Conservation (phyloP, 768 basidiomycete genomes). For the Rhizopogon vinicolor region DNA sequence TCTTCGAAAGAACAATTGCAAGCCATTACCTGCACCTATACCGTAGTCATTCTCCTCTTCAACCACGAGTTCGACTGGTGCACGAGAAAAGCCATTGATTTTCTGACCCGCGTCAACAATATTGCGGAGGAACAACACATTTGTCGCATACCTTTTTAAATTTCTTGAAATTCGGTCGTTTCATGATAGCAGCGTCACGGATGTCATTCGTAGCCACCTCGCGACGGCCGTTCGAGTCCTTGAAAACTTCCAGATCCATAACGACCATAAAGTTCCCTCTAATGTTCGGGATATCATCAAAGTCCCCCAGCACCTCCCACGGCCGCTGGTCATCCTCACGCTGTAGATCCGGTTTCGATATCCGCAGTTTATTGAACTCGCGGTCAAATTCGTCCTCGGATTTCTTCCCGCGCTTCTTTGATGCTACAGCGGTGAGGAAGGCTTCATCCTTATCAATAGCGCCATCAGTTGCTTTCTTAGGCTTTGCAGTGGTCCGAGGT, state of each 20-base stretch:
- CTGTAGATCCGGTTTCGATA: conserved; percentile 57
- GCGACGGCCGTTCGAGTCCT: conserved; percentile 16
- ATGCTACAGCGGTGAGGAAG: conserved; percentile 71
- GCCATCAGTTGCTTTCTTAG: conserved; percentile 1
- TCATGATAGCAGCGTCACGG: conserved; percentile 33
- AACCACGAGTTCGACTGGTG: conserved; percentile 47
- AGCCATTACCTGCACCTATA: conserved; percentile 42
- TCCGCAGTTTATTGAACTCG: conserved; percentile 74
- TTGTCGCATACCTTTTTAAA: conserved; percentile 58
- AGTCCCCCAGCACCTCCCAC: conserved; percentile 61
- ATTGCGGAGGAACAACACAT: not conserved
- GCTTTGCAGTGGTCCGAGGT: conserved; percentile 4
- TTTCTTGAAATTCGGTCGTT: conserved; percentile 68
- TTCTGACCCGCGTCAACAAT: conserved; percentile 19
- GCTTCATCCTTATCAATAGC: conserved; percentile 54
- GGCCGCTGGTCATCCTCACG: conserved; percentile 43
- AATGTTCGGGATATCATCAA: conserved; percentile 56
- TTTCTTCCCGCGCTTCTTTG: conserved; percentile 65
- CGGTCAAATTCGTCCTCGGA: conserved; percentile 68
- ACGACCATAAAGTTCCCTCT: conserved; percentile 81
- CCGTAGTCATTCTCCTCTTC: conserved; percentile 51
- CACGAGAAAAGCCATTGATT: conserved; percentile 16
- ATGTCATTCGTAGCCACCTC: conserved; percentile 16
- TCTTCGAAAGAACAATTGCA: conserved; percentile 2
- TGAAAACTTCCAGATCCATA: conserved; percentile 57